Evolutionary conservation across 202 grass and related monocot species (phyloP), one percentile per base, ranked within the genome.

Genomic region (Schoenoplectus triqueter): DNA sequence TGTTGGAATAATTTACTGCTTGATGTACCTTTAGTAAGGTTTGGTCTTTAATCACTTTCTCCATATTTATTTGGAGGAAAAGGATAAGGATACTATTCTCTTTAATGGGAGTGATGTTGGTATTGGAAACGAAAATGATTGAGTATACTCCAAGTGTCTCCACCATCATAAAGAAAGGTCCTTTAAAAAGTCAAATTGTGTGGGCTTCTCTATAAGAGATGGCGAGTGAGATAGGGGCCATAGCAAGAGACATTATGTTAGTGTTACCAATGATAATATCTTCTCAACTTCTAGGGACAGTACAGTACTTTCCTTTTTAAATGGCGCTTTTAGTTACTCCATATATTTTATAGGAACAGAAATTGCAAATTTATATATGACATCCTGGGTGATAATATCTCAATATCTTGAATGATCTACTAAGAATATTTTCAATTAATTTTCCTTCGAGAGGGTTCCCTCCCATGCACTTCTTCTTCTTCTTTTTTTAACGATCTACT

Each of bases 1-100:
- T 41, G 52, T 19, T 14, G 50, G 15, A 76, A 76, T 76, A 17
- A 76, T 20, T 76, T 76, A 10, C 48, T 78, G 21, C 20, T n/a
- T 17, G 41, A 4, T 2, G 56, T 45, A 60, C 63, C 31, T 31
- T 31, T 80, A 46, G 54, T 60, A 10, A 60, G 76, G 55, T 62
- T 80, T 80, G 15, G 8, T 80, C 57, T 47, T 13, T 46, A 45
- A 80, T 15, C 1, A 2, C 5, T 7, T 60, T 18, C 21, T 10
- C 41, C 10, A 0, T 79, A 79, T 22, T 31, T 31, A 31, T 31
- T 75, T 75, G 18, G 39, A 14, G 10, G n/a, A 15, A 18, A 40
- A 10, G 64, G 15, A 3, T 3, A 47, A 6, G 45, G 5, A 4
- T 4, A 6, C 1, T 47, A 47, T 47, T 6, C 45, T 47, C 5